Conservation (phyloP, 2,329 filamentous ascomycete species). For the Hymenoscyphus albidus region DNA sequence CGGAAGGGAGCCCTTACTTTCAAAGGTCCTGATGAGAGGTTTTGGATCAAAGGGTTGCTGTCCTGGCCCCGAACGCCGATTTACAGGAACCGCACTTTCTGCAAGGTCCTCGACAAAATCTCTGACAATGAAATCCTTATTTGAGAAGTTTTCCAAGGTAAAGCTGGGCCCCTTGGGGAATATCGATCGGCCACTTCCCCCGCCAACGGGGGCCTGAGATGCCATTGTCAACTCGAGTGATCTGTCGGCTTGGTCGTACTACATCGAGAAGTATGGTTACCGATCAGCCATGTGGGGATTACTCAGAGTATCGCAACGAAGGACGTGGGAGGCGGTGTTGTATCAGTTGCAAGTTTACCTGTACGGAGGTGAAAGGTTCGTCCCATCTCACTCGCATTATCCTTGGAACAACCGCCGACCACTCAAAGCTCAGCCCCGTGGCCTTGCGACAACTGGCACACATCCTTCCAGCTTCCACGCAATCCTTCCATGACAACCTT, state of each 20-base stretch:
- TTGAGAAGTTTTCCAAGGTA: constrained; percentile 82
- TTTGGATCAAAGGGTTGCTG: constrained; percentile 83
- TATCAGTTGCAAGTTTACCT: not conserved
- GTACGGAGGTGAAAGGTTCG: constrained; percentile 1
- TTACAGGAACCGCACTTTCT: constrained; percentile 74
- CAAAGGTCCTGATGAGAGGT: constrained; percentile 92
- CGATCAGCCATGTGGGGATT: not conserved
- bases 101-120: constrained; percentile 95
- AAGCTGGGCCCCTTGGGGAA: constrained; percentile 80
- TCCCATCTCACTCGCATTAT: not conserved
- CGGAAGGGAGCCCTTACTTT: constrained; percentile 48
- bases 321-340: not conserved
- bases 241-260: constrained; percentile 16
- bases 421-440: constrained; percentile 15
- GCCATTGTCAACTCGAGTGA: constrained; percentile 27
- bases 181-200: constrained; percentile 43
- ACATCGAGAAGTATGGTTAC: constrained; percentile 23
- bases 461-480: constrained; percentile 7
- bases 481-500: not conserved
- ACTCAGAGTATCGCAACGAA: not conserved
- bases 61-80: constrained; percentile 69
- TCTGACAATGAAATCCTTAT: constrained; percentile 92
- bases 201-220: constrained; percentile 25
- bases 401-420: no score
- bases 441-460: constrained; percentile 15